Evolutionary conservation across 164 flowering plant genomes (phyloP), one percentile per base, ranked within the genome.

Genomic region (Macadamia tetraphylla): DNA sequence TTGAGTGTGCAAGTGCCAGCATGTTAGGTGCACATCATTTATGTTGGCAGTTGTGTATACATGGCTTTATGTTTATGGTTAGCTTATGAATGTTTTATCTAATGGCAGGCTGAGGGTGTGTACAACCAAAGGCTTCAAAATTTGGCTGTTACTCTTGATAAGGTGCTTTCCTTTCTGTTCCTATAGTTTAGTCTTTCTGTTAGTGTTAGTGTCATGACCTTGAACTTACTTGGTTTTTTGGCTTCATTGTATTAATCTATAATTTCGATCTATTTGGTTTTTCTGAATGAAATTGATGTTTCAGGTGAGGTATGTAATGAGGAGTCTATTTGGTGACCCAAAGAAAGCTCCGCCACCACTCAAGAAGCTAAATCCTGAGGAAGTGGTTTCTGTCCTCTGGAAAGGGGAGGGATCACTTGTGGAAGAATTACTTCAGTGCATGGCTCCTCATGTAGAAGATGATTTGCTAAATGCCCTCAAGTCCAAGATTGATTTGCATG

Each of bases 91-190:
- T 60, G 15, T 60, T 60, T 2, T 12, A 52, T 71, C 13, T 52
- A 35, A 76, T 40, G 63, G 32, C 84, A 92, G 96, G 99, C 99
- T 59, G 99, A 95, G 79, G 99, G 99, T 74, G 99, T 95, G 18
- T 95, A 87, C 82, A 91, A 88, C 77, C 98, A 92, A 78, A 85
- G 99, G 85, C 94, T 95, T 77, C 98, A 92, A 77, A 95, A 92
- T 80, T 79, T 95, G 85, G 98, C 98, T 68, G 82, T 95, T 65
- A 92, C 98, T 49, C 89, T 95, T 56, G 98, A 95, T 75, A 95
- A 95, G 98, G 99, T 86, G 61, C 52, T 59, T 65, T 14, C 15
- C 56, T 57, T 46, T 49, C 17, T 52, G 35, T 64, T 29, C 8
- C 53, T 12, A 9, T 58, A 15, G 42, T 59, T 12, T 32, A 32